Evolutionary conservation across 176 grass and related monocot genomes (phyloP), one percentile per base, ranked within the genome.

Genomic region (Triticum timopheevii): DNA sequence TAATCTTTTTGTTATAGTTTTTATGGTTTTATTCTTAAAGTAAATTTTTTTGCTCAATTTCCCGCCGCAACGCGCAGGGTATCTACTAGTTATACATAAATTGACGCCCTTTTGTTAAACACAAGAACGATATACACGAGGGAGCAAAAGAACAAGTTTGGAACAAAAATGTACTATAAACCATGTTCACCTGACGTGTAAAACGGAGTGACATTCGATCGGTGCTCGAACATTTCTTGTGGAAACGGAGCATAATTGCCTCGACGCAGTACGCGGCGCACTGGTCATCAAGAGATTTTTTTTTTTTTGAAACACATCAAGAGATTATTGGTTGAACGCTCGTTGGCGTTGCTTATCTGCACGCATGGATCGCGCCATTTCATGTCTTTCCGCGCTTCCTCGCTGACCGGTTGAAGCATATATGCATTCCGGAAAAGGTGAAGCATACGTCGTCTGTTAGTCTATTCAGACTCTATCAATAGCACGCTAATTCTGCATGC

Each of bases 401-500:
- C 69, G 56, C 56, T 59, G 19, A 50, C 74, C 54, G 47, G 78
- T 62, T 22, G 13, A 10, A 59, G 88, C 78, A 90, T 77, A 86
- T 65, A 65, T 86, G 62, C 42, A 52, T 33, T 22, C 17, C 8
- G 13, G 4, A 81, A 8, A 81, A 81, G 13, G 2, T n/a, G 25
- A 49, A 49, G 62, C 62, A 81, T 67, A 65, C 17, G 24, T 20
- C n/a, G 19, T 11, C 13, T 1, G 7, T 4, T 34, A 49, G 27
- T 65, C 75, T 65, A 73, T 73, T 65, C 12, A 20, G 13, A 40
- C 16, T 83, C 33, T 20, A 45, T 50, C 71, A 54, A 89, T 73
- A 15, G 42, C 17, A 49, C 85, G 80, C 44, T 28, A 66, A 10
- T 80, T 87, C 58, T 74, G 84, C 84, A 67, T 90, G 89, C 10